Percentiles rank a stretch among this genome's conserved stretches.
phyloP scores from a whole-genome alignment of 2,329 filamentous ascomycete species.

The Epichloe hybrida region DNA sequence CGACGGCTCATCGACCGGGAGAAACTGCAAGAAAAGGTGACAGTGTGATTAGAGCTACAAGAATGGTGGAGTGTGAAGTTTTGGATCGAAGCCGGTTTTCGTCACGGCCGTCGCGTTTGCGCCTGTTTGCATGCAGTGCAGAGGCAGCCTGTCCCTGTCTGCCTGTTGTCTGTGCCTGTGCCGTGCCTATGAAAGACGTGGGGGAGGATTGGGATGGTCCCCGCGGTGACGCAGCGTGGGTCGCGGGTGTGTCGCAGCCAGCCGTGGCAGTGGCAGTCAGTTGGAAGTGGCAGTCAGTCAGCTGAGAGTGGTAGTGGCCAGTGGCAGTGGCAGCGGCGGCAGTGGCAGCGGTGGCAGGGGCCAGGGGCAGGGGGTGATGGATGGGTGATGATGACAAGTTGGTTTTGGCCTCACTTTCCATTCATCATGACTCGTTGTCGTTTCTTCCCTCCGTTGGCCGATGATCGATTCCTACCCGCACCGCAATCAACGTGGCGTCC shows the following conservation, averaged over 20 bases:
- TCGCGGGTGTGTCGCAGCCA: neutral
- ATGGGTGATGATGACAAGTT: too few species aligned
- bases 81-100: neutral
- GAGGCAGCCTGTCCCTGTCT: neutral
- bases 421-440: too few species aligned
- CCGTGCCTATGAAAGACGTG: neutral
- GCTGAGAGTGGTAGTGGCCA: neutral
- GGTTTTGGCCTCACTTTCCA: too few species aligned
- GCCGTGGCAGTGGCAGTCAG: neutral
- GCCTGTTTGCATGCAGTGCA: neutral
- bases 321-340: neutral
- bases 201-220: constrained; percentile 4
- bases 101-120: neutral
- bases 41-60: neutral
- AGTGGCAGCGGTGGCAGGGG: too few species aligned
- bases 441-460: too few species aligned
- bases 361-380: too few species aligned
- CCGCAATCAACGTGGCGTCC: too few species aligned
- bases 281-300: neutral
- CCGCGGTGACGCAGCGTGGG: constrained; percentile 13
- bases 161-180: neutral
- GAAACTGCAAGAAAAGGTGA: too few species aligned
- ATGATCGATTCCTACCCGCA: too few species aligned
- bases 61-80: neutral
- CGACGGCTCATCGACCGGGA: too few species aligned